Base-by-base conservation (phyloP, 2,329 filamentous ascomycete genomes). In the Paecilomyces sp. region DNA sequence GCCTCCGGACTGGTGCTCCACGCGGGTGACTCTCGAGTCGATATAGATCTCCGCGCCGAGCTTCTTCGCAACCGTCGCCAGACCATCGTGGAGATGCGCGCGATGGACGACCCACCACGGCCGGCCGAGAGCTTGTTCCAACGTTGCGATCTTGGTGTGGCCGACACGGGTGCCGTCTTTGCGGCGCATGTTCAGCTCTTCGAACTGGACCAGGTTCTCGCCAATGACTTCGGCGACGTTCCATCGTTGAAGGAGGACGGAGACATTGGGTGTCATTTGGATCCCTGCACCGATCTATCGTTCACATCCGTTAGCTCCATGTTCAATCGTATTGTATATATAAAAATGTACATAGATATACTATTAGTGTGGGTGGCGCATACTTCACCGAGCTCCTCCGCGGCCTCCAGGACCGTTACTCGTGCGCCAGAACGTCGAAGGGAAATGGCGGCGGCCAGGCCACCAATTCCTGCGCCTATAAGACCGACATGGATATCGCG, bases 71-170 rank as follows among this genome's bases (percentile, higher is more conserved):
- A 77, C 69, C 24, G 76, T 67, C 12, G 74, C 72, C 2, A 81
- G 67, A 13, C 77, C 77, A 18, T 72, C 69, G 59, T 82, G 80
- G 4, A 82, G 70, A 65, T 82, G 77, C 12, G 79, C 78, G 18
- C 78, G 69, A 55, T 81, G 78, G 11, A 81, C 79, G 15, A 82
- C 69, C 75, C 77, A 80, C 71, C 78, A 80, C 8, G 74, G 76
- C 34, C 68, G 69, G 22, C 68, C 66, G 7, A 74, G 64, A 4
- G 63, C 62, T 2, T 70, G 60, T 55, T 75, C 71, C 11, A 77
- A 63, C 8, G 68, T 67, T 13, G 64, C 64, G 15, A 74, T 74
- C 34, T 68, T 63, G 8, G 75, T 76, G 58, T 74, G 66, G 18
- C 77, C 76, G 34, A 78, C 67, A 12, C 64, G 65, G 2, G 67